Evolutionary conservation across 2,329 filamentous ascomycete species (phyloP).

Genomic region (Elsinoe necatrix): DNA sequence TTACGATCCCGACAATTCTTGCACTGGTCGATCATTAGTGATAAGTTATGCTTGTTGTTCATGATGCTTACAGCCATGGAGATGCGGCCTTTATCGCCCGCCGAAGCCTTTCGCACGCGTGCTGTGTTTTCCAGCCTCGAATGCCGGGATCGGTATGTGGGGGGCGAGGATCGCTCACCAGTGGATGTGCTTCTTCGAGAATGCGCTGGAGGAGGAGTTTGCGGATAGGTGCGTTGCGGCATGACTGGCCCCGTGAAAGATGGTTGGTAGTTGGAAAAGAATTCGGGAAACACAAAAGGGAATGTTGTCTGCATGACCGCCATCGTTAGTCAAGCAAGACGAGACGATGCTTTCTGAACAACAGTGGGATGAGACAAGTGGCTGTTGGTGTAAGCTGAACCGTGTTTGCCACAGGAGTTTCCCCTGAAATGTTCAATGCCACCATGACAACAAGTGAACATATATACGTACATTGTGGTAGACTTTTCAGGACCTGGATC

Average conservation of each 20-base stretch:
- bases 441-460: not conserved
- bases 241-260: not conserved
- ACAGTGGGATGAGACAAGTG: not conserved
- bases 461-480: not conserved
- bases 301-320: not conserved
- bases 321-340: not conserved
- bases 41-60: not conserved
- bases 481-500: not conserved
- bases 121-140: not conserved
- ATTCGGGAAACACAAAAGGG: not conserved
- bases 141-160: not conserved
- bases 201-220: not conserved
- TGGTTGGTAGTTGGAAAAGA: not conserved
- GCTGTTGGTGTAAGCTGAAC: not conserved
- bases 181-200: not conserved
- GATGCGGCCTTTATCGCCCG: not conserved
- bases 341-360: not conserved
- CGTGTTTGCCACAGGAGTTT: not conserved
- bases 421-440: not conserved
- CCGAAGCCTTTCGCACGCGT: not conserved
- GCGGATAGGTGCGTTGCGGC: not conserved
- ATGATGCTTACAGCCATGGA: slow-evolving; percentile 5
- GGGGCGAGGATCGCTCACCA: not conserved
- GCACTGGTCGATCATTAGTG: not conserved
- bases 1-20: slow-evolving; percentile 10